These are phyloP conservation scores for Macadamia integrifolia DNA, from an alignment of 164 flowering plant genomes.

Conservation along the genomic window DNA sequence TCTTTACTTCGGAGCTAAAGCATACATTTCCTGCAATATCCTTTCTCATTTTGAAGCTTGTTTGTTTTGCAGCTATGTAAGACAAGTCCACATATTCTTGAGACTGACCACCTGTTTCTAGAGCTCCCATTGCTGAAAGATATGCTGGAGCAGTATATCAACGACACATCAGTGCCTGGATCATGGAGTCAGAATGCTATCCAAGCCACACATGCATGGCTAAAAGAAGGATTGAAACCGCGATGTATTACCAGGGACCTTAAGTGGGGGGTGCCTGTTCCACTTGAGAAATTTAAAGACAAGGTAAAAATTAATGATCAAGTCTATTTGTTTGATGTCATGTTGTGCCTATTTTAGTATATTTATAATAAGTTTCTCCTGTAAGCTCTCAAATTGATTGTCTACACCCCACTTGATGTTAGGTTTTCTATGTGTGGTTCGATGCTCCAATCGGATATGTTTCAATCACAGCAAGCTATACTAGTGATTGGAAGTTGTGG, in stretches of 20 bases:
- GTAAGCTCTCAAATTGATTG: not conserved
- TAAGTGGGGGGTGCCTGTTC: conserved; percentile 99
- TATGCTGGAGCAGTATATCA: conserved; percentile 63
- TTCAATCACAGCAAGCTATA: conserved; percentile 81
- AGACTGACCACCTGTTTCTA: conserved; percentile 85
- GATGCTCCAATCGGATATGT: conserved; percentile 98
- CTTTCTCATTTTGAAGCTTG: conserved; percentile 3
- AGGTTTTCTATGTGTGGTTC: conserved; percentile 99
- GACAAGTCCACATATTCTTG: conserved; percentile 60
- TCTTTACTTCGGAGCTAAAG: not conserved
- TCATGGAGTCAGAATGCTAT: conserved; percentile 96
- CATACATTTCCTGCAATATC: not conserved
- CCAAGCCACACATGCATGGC: conserved; percentile 84
- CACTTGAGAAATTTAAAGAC: conserved; percentile 73
- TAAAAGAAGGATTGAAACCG: conserved; percentile 74
- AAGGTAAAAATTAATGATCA: conserved; percentile 47
- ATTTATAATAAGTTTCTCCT: too few species aligned
- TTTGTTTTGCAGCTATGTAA: conserved; percentile 50
- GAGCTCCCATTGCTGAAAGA: conserved; percentile 78
- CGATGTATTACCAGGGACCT: conserved; percentile 93
- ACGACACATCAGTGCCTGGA: conserved; percentile 64
- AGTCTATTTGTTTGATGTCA: too few species aligned
- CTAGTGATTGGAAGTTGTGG: conserved; percentile 95
- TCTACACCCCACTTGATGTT: not conserved
- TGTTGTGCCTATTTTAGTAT: too few species aligned